Evolutionary conservation across 495 filamentous ascomycete genomes (phyloP).

Genomic region (Aspergillus cavernicola): DNA sequence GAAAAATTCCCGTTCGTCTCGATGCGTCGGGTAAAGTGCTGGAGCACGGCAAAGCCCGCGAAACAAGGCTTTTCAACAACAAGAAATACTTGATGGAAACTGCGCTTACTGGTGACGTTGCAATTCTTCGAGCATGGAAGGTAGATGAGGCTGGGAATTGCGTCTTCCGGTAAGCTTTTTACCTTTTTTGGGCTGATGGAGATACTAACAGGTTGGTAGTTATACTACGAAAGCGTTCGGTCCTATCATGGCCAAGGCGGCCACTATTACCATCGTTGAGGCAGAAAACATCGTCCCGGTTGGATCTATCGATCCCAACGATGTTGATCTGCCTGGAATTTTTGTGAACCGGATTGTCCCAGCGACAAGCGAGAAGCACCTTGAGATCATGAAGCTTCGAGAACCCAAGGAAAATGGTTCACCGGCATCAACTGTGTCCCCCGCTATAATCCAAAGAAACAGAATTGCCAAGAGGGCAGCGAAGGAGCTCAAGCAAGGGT

Average conservation of each 20-base stretch:
- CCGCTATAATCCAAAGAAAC: constrained; percentile 67
- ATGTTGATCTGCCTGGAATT: constrained; percentile 83
- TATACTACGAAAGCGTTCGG: constrained; percentile 64
- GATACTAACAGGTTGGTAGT: constrained; percentile 20
- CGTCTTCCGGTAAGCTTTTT: constrained; percentile 67
- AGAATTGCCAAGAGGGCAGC: constrained; percentile 79
- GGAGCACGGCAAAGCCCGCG: constrained; percentile 67
- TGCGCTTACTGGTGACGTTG: constrained; percentile 78
- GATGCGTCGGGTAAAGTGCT: constrained; percentile 71
- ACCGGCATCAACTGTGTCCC: constrained; percentile 52
- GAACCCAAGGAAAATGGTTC: constrained; percentile 49
- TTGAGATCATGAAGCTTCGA: constrained; percentile 76
- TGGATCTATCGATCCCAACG: constrained; percentile 73
- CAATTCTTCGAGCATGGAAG: constrained; percentile 84
- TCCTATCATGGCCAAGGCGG: constrained; percentile 84
- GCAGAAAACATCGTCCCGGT: constrained; percentile 86
- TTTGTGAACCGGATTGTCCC: constrained; percentile 85
- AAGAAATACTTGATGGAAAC: constrained; percentile 85
- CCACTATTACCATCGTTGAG: constrained; percentile 84
- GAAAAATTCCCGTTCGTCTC: constrained; percentile 74
- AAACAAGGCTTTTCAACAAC: constrained; percentile 80
- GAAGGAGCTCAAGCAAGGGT: constrained; percentile 91
- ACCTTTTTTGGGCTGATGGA: background rate
- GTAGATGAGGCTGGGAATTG: constrained; percentile 85
- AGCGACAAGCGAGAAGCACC: constrained; percentile 66